Evolutionary conservation across 2,329 filamentous ascomycete species (phyloP).

Genomic region (Esteya vermicola): DNA sequence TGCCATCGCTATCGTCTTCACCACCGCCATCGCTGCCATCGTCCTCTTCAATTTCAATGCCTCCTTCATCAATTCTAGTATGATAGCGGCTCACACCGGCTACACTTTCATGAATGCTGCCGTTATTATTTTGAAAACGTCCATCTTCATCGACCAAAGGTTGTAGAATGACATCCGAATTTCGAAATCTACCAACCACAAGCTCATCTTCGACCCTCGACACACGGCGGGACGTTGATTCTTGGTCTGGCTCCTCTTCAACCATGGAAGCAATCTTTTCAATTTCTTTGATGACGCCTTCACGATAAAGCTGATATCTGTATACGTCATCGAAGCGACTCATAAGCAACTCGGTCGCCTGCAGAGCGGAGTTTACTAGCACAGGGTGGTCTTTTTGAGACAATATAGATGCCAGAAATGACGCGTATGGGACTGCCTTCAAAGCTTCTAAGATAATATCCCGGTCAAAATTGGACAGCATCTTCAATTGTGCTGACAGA

Average conservation of each 20-base stretch:
- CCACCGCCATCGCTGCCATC: constrained; percentile 17
- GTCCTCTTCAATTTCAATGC: constrained; percentile 21
- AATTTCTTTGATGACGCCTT: constrained; percentile 89
- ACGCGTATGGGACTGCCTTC: constrained; percentile 82
- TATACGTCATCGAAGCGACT: constrained; percentile 78
- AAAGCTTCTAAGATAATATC: constrained; percentile 74
- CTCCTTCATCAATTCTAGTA: constrained; percentile 6
- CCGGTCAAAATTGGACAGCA: constrained; percentile 88
- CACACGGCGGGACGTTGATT: not conserved
- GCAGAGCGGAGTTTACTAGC: constrained; percentile 73
- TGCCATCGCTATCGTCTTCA: constrained; percentile 32
- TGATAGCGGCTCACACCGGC: not conserved
- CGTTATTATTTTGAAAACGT: constrained; percentile 1
- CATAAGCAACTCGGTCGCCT: constrained; percentile 78
- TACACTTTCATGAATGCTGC: constrained; percentile 13
- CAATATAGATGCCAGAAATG: constrained; percentile 85
- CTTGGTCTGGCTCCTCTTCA: constrained; percentile 19
- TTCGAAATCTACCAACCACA: constrained; percentile 14
- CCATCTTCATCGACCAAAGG: not conserved
- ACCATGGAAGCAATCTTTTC: constrained; percentile 52
- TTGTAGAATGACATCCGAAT: constrained; percentile 7
- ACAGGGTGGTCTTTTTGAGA: constrained; percentile 88
- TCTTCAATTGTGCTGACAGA: constrained; percentile 88
- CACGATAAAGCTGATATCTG: constrained; percentile 90
- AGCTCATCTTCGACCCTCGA: constrained; percentile 4